Conservation (phyloP, 495 filamentous ascomycete genomes). For the Opeltia flavorubescens region DNA sequence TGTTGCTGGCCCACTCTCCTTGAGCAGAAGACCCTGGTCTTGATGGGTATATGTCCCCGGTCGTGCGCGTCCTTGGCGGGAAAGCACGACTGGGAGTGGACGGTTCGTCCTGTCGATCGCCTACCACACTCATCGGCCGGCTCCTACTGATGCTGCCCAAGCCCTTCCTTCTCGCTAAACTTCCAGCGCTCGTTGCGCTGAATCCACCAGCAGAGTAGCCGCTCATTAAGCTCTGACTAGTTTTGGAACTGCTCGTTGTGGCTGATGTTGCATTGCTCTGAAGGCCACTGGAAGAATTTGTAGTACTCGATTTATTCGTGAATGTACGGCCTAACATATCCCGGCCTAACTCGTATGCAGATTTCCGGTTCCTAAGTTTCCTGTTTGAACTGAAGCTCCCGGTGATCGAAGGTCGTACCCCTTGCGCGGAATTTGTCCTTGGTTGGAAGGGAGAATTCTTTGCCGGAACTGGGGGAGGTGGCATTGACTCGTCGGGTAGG, state of each 20-base stretch:
- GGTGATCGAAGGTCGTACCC: conserved; percentile 12
- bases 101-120: conserved; percentile 31
- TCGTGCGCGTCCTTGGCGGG: conserved; percentile 46
- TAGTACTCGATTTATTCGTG: conserved; percentile 77
- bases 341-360: conserved; percentile 66
- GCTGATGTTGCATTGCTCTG: conserved; percentile 59
- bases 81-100: conserved; percentile 32
- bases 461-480: conserved; percentile 27
- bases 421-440: conserved; percentile 32
- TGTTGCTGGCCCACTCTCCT: conserved; percentile 30
- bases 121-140: conserved; percentile 39
- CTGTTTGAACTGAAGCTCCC: conserved; percentile 21
- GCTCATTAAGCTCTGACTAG: conserved; percentile 82
- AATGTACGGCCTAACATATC: conserved; percentile 58
- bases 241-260: conserved; percentile 60
- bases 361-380: conserved; percentile 49
- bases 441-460: conserved; percentile 28
- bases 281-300: conserved; percentile 53
- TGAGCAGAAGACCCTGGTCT: conserved; percentile 34
- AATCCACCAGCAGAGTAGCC: conserved; percentile 78
- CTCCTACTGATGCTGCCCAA: conserved; percentile 25
- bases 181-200: conserved; percentile 90
- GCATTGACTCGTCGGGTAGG: conserved; percentile 15
- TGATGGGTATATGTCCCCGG: conserved; percentile 33
- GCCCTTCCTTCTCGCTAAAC: conserved; percentile 60